Evolutionary conservation across 83 land plant species (phyloP), one percentile per base, ranked within the genome.

Genomic region (Picea abies): DNA sequence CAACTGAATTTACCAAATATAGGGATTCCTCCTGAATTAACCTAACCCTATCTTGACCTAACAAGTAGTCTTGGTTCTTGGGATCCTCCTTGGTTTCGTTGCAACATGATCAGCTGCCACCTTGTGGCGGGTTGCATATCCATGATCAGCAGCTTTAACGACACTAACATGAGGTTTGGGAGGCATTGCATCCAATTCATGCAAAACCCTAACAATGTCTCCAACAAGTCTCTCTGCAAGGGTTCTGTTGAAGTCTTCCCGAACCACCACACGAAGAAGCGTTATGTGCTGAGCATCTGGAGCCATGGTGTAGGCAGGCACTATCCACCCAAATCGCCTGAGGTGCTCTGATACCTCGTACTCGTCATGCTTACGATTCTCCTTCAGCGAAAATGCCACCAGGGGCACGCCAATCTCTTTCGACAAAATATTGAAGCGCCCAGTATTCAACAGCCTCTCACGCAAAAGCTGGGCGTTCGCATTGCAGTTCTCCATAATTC

Each of bases 241-340:
- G 3, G 87, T 90, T 37, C 83, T 85, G 78, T 91, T 86, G 84
- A 94, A 94, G 52, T 94, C 96, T 62, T 92, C 96, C 2, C 96
- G 73, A 10, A 94, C 82, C 61, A 94, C 96, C 9, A 94, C 93
- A 4, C 96, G 87, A 32, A 94, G 87, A 11, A 94, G 90, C 0
- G 91, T 83, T 32, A 94, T 82, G 78, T 87, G 88, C 87, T 94
- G 86, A 15, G 94, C 94, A 75, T 94, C 85, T 0, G 94, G 90
- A 2, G 96, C 93, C 96, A 94, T 92, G 65, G 91, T 94, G 81
- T 94, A 94, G 0, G 96, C 94, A 4, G 96, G 96, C 15, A 89
- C 89, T 17, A 84, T 84, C 91, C 91, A 89, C 22, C 90, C 90
- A 78, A 61, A 87, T 20, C 83, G 67, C 6, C 83, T 70, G 20